phyloP scores from a whole-genome alignment of 73 alveolate genomes.

The Paramecium tetraurelia region DNA sequence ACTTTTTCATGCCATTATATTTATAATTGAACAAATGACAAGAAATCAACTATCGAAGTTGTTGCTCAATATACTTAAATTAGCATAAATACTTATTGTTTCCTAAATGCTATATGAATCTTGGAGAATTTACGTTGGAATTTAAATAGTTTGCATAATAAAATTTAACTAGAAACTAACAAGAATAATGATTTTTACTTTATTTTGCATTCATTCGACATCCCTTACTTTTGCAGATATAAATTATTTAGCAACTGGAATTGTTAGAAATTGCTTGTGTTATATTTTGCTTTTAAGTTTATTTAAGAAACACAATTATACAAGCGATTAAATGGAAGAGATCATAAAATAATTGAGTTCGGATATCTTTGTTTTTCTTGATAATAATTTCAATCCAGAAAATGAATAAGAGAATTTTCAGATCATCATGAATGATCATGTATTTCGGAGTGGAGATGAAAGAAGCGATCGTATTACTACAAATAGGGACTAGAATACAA shows the following conservation, averaged over 20 bases:
- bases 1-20: neutral
- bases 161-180: neutral
- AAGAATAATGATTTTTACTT: neutral
- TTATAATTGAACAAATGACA: neutral
- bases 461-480: neutral
- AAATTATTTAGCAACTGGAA: neutral
- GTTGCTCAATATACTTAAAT: neutral
- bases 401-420: neutral
- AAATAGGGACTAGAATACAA: neutral
- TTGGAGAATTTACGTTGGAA: neutral
- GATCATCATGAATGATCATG: neutral
- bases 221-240: neutral
- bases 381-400: neutral
- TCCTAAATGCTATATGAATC: neutral
- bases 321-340: neutral
- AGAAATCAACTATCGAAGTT: neutral
- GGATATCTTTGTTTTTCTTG: neutral
- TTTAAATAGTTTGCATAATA: neutral
- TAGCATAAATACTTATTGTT: neutral
- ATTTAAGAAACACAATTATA: neutral
- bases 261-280: neutral
- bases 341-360: neutral
- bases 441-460: neutral
- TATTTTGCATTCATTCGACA: neutral
- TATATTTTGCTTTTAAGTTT: neutral